These are phyloP conservation scores for Fusarium anthophilum DNA, from an alignment of 2,329 filamentous ascomycete species.

Conservation along the genomic window DNA sequence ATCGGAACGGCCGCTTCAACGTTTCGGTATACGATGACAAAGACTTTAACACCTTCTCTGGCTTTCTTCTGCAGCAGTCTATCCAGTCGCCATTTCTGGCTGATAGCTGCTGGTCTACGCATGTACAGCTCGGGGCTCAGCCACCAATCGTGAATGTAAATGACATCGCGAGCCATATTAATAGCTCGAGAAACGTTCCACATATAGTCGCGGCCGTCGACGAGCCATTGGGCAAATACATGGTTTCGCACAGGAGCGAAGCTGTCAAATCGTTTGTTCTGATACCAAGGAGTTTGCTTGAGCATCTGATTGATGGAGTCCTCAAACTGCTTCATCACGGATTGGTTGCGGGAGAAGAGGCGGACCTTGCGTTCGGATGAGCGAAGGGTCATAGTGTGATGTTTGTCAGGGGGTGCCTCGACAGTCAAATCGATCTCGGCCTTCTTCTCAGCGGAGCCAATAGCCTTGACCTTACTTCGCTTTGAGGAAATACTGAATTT, in stretches of 20 bases:
- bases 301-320: conserved; percentile 91
- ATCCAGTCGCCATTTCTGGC: conserved; percentile 97
- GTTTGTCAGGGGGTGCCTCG: conserved; percentile 60
- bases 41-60: conserved; percentile 94
- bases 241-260: conserved; percentile 89
- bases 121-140: conserved; percentile 95
- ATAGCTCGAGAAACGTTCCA: conserved; percentile 98
- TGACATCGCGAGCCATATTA: conserved; percentile 95
- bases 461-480: conserved; percentile 63
- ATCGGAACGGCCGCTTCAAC: conserved; percentile 97
- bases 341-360: conserved; percentile 88
- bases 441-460: conserved; percentile 68
- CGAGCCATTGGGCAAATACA: conserved; percentile 94
- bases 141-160: conserved; percentile 99
- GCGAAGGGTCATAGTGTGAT: conserved; percentile 86
- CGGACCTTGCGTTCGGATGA: conserved; percentile 95
- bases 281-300: conserved; percentile 82
- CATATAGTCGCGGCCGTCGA: conserved; percentile 98
- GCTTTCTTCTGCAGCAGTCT: conserved; percentile 93
- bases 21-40: conserved; percentile 97
- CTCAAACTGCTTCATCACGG: conserved; percentile 90
- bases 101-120: conserved; percentile 91
- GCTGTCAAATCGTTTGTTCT: conserved; percentile 87
- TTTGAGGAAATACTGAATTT: conserved; percentile 86
- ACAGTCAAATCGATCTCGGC: conserved; percentile 54